Percentiles rank a stretch among this genome's conserved stretches.
These are phyloP conservation scores for Pythium diclinum DNA, from an alignment of 352 stramenopile genomes.

Conservation along the genomic window DNA sequence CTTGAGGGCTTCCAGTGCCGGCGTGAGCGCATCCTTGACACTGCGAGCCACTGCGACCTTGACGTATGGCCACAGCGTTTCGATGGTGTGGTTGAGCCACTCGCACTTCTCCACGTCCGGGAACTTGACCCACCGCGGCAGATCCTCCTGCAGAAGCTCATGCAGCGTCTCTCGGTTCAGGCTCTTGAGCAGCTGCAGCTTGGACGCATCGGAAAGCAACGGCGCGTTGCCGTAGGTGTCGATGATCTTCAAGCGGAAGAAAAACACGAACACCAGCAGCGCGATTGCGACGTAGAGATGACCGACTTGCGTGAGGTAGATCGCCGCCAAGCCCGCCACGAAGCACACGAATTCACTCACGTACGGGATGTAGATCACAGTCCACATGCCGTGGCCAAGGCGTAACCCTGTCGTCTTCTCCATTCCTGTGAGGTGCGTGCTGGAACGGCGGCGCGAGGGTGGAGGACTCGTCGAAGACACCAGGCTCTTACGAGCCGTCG, in stretches of 20 bases:
- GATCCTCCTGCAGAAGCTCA: conserved; percentile 40
- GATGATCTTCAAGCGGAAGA: conserved; percentile 40
- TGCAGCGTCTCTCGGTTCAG: conserved; percentile 40
- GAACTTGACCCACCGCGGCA: conserved; percentile 47
- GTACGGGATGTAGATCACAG: conserved; percentile 31
- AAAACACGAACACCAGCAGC: conserved; percentile 32
- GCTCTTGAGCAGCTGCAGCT: conserved; percentile 37
- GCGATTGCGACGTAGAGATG: conserved; percentile 25
- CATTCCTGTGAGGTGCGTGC: background rate
- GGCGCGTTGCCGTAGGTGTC: conserved; percentile 29
- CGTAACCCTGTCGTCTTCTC: conserved; percentile 25
- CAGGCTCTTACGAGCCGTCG: background rate
- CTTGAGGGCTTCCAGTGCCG: conserved; percentile 36
- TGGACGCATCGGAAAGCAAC: conserved; percentile 33
- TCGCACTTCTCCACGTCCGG: conserved; percentile 48
- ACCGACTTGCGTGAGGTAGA: conserved; percentile 25
- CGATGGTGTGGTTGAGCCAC: conserved; percentile 41
- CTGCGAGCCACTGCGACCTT: conserved; percentile 39
- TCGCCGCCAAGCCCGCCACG: conserved; percentile 22
- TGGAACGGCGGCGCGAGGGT: conserved; percentile 1
- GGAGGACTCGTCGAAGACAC: background rate
- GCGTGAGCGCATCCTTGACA: conserved; percentile 37
- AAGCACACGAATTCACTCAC: conserved; percentile 35
- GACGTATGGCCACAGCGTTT: conserved; percentile 49
- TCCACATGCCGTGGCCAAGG: conserved; percentile 31